Evolutionary conservation across 176 grass and related monocot genomes (phyloP), one percentile per base, ranked within the genome.

Genomic region (Phyllostachys edulis): DNA sequence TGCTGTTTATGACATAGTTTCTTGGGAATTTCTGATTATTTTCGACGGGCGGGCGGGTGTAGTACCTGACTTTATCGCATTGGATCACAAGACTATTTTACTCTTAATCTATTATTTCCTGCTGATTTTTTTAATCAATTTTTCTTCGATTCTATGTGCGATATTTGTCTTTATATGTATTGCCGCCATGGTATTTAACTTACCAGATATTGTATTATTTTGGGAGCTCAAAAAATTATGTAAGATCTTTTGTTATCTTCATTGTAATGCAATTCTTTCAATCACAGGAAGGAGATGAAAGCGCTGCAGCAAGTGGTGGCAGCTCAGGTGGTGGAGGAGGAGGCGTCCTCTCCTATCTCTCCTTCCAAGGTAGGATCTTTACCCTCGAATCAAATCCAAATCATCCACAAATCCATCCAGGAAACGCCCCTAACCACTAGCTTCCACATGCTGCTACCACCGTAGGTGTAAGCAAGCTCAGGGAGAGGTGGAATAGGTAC

Each of bases 341-440:
- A 12, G 83, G 90, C 9, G 73, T 94, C 32, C 71, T 98, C 69
- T 95, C 96, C 21, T 95, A 94, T 63, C 87, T 95, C 73, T 93
- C 93, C 15, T 73, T 98, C 59, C 80, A 85, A 90, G 85, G 93
- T 93, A 83, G 71, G n/a, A 24, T 80, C n/a, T 24, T 74, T 46
- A 49, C 57, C 32, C 37, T 65, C 2, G 4, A 67, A 55, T 78
- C 6, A 24, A 45, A 36, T 66, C 69, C 12, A 9, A 55, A 54
- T 77, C 44, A 55, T 64, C 61, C 63, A 26, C 64, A 54, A 70
- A 81, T 64, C 21, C 18, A 72, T 71, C 38, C 55, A 46, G 27
- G 26, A 20, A 32, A 61, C 5, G 4, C 26, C 1, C 7, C 83
- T 90, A 52, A 86, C 36, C 20, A 37, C 23, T 46, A 72, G 77